Evolutionary conservation across 148 eudicot species (phyloP).

Genomic region (Heliosperma pusillum): DNA sequence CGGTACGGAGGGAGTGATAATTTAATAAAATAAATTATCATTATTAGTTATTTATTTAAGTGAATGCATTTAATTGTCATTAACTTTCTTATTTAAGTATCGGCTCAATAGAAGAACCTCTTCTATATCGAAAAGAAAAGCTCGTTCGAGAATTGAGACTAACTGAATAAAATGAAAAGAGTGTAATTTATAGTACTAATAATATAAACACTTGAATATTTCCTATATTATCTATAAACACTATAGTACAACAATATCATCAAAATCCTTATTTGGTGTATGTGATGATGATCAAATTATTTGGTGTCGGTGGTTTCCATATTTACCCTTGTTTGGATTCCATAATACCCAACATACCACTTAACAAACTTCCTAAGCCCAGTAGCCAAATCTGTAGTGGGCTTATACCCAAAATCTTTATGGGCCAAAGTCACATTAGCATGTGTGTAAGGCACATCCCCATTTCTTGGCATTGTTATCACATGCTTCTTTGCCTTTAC

Average conservation of each 20-base stretch:
- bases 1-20: no score
- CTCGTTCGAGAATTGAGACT: no score
- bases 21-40: no score
- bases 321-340: conserved; percentile 62
- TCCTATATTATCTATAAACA: conserved; percentile 28
- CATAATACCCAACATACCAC: conserved; percentile 91
- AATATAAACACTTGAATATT: conserved; percentile 32
- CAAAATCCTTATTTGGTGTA: no score
- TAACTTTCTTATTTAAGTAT: no score
- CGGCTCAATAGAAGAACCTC: no score
- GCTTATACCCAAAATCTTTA: conserved; percentile 75
- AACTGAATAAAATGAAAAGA: no score
- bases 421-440: conserved; percentile 83
- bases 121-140: no score
- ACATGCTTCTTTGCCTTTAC: conserved; percentile 78
- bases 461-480: conserved; percentile 86
- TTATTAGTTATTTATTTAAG: no score
- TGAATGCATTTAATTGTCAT: no score
- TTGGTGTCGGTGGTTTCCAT: conserved; percentile 33
- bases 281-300: conserved; percentile 6
- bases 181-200: neutral
- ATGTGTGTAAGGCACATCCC: conserved; percentile 93
- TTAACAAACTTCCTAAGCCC: conserved; percentile 87
- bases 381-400: conserved; percentile 73
- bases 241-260: conserved; percentile 31